phyloP scores from a whole-genome alignment of 495 filamentous ascomycete genomes.

The Entonaema liquescens region DNA sequence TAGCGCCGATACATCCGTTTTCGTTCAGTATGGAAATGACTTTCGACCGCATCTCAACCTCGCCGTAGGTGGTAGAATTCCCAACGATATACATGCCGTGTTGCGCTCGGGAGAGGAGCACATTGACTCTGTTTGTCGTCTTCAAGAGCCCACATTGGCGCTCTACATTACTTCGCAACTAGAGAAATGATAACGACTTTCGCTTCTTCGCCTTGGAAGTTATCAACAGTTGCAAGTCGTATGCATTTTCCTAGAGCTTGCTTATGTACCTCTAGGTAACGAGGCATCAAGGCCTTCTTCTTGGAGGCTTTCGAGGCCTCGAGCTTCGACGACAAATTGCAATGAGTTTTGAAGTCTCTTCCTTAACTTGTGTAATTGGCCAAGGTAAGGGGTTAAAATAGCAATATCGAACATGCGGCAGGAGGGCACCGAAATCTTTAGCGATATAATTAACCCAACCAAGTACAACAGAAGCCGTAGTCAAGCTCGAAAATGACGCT shows the following conservation, averaged over 20 bases:
- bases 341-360: constrained; percentile 58
- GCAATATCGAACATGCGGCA: too few species aligned
- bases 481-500: too few species aligned
- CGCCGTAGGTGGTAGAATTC: constrained; percentile 61
- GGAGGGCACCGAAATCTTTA: too few species aligned
- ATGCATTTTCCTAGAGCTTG: constrained; percentile 55
- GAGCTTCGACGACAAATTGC: constrained; percentile 66
- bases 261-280: constrained; percentile 29
- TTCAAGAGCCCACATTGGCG: constrained; percentile 70
- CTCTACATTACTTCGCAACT: constrained; percentile 71
- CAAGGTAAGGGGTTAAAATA: constrained; percentile 73
- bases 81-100: constrained; percentile 76
- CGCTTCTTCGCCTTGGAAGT: constrained; percentile 79
- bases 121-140: constrained; percentile 75
- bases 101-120: constrained; percentile 70
- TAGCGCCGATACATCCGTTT: constrained; percentile 59
- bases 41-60: constrained; percentile 69
- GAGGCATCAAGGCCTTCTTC: constrained; percentile 50
- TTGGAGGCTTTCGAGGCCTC: constrained; percentile 65
- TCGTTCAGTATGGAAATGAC: constrained; percentile 63
- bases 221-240: constrained; percentile 75
- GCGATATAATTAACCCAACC: too few species aligned
- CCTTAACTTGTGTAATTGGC: constrained; percentile 69
- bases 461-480: too few species aligned
- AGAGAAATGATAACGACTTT: constrained; percentile 75